Conservation (phyloP, 345 rosid species). For the Erysimum cheiranthoides region DNA sequence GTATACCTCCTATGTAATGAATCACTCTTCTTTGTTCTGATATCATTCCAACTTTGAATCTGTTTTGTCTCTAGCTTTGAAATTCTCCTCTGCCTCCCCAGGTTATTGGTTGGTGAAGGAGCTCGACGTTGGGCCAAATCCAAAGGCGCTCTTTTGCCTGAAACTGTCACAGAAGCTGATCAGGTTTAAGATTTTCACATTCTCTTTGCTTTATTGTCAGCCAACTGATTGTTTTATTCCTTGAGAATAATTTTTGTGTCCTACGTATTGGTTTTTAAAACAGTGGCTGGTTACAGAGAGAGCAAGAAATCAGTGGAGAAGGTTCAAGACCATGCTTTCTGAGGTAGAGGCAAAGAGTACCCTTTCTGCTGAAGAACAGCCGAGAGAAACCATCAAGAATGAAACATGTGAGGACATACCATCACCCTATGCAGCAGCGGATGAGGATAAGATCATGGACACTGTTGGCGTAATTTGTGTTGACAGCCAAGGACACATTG, state of each 20-base stretch:
- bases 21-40: slow-evolving; percentile 27
- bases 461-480: slow-evolving; percentile 96
- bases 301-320: slow-evolving; percentile 80
- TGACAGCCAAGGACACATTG: slow-evolving; percentile 79
- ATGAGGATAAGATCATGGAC: slow-evolving; percentile 72
- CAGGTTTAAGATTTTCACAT: slow-evolving; percentile 57
- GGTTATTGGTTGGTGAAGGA: slow-evolving; percentile 98
- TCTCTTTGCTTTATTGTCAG: slow-evolving; percentile 9
- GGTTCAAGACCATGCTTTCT: slow-evolving; percentile 71
- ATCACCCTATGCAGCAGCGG: slow-evolving; percentile 32
- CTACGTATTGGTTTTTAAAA: slow-evolving; percentile 22
- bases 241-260: slow-evolving; percentile 4
- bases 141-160: slow-evolving; percentile 61
- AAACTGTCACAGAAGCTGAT: slow-evolving; percentile 61
- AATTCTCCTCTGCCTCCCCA: slow-evolving; percentile 36
- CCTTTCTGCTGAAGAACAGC: slow-evolving; percentile 29
- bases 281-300: slow-evolving; percentile 91
- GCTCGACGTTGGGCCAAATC: slow-evolving; percentile 80
- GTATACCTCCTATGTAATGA: slow-evolving; percentile 89
- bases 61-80: background rate
- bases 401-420: slow-evolving; percentile 44
- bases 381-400: slow-evolving; percentile 37
- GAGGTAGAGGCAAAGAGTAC: slow-evolving; percentile 52
- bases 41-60: background rate
- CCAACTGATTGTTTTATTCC: slow-evolving; percentile 5